Conservation (phyloP, 768 basidiomycete species). For the Suillus lakei region DNA sequence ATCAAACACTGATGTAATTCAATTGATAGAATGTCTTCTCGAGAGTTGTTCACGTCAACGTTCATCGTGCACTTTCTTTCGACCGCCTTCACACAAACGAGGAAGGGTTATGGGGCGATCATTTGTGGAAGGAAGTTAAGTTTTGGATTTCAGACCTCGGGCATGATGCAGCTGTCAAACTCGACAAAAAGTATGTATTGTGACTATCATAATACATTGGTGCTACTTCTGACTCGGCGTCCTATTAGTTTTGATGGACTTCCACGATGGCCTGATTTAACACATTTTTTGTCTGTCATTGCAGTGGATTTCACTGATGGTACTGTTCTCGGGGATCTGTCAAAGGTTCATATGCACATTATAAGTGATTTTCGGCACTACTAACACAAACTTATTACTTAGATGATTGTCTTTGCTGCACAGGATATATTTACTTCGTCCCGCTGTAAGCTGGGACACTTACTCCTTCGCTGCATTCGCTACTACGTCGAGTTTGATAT, state of each 20-base stretch:
- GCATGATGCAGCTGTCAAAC: conserved; percentile 4
- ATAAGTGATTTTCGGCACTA: neutral
- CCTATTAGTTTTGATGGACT: conserved; percentile 32
- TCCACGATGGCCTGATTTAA: conserved; percentile 40
- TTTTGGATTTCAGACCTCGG: conserved; percentile 19
- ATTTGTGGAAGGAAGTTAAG: conserved; percentile 12
- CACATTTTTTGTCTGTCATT: conserved; percentile 35
- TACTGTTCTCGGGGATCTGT: conserved; percentile 39
- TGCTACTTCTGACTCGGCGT: neutral
- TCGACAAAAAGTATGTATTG: conserved; percentile 27
- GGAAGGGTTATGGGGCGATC: conserved; percentile 14
- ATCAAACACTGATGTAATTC: neutral
- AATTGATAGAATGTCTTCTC: conserved; percentile 38
- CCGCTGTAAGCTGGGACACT: conserved; percentile 22
- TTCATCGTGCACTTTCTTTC: conserved; percentile 15
- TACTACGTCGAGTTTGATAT: conserved; percentile 38
- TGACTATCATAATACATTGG: neutral
- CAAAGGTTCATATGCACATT: conserved; percentile 31
- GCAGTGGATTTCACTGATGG: conserved; percentile 38
- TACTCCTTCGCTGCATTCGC: conserved; percentile 32
- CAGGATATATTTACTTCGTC: conserved; percentile 26
- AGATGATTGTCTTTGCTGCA: conserved; percentile 35
- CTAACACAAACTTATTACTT: neutral
- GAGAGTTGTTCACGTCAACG: conserved; percentile 10
- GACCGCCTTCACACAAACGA: conserved; percentile 18